Evolutionary conservation across 2,329 filamentous ascomycete species (phyloP).

Genomic region (Penicillium sp.): DNA sequence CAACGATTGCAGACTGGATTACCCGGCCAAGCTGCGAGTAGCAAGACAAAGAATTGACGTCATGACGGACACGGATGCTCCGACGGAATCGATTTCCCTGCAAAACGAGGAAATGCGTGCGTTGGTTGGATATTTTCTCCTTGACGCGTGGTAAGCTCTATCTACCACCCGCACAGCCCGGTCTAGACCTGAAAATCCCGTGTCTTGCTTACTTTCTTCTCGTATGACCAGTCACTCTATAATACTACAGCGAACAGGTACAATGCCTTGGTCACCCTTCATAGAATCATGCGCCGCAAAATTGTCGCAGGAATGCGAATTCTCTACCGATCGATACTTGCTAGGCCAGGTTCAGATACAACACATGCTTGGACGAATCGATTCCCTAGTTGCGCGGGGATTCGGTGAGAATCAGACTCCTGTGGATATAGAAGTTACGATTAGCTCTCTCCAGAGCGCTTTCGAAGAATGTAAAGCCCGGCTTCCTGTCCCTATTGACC

Average conservation of each 20-base stretch:
- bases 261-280: slow-evolving; percentile 15
- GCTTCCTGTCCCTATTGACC: slow-evolving; percentile 3
- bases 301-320: slow-evolving; percentile 14
- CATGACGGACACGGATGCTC: neutral
- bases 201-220: slow-evolving; percentile 3
- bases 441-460: slow-evolving; percentile 8
- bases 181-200: neutral
- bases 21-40: slow-evolving; percentile 9
- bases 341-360: slow-evolving; percentile 12
- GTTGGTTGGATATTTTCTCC: slow-evolving; percentile 13
- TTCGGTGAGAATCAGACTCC: slow-evolving; percentile 3
- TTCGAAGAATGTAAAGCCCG: slow-evolving; percentile 13
- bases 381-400: slow-evolving; percentile 3
- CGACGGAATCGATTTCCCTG: slow-evolving; percentile 3
- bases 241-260: slow-evolving; percentile 7
- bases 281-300: slow-evolving; percentile 15
- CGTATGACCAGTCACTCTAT: slow-evolving; percentile 6
- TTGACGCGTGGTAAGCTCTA: slow-evolving; percentile 9
- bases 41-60: slow-evolving; percentile 9
- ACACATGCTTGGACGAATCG: slow-evolving; percentile 11
- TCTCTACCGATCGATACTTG: slow-evolving; percentile 12
- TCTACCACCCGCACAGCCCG: neutral
- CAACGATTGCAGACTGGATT: slow-evolving; percentile 10
- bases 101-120: slow-evolving; percentile 12
- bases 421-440: slow-evolving; percentile 5